Evolutionary conservation across 139 green algal species (phyloP), one percentile per base, ranked within the genome.

Genomic region (Chlorella sp.): DNA sequence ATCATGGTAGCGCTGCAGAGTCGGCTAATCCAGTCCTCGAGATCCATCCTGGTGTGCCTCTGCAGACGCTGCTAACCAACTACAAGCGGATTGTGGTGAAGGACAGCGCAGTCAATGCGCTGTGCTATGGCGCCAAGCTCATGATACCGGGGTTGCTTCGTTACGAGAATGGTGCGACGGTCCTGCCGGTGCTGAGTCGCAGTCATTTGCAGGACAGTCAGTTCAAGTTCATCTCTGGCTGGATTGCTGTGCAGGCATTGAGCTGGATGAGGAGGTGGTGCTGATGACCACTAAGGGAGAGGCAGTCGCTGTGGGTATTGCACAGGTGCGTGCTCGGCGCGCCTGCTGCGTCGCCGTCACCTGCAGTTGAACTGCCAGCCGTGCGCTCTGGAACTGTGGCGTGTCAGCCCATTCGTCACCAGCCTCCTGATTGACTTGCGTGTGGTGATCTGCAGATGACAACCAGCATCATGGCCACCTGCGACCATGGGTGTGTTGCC

Each of bases 261-360:
- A 99, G 85, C 94, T 99, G 26, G 93, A 96, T 34, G 96, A 99
- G 38, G 81, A 99, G 94, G 91, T 96, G 70, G 96, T 99, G 79
- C 84, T 99, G 39, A 99, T 99, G 93, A 99, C 97, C 23, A 99
- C 97, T 71, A 99, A 99, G 93, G 97, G 97, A 55, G 97, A 99
- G 94, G 97, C 97, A 1, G 92, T 99, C 20, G 97, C 97, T 0
- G 88, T 99, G 9, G 97, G 90, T 63, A 94, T 99, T 55, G 97
- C 97, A 9, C 76, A 82, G 60, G 76, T 82, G 18, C 6, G 32
- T 26, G 9, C 47, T 28, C 44, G 26, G 60, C 60, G 28, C 23
- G 17, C 20, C 60, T 67, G 18, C 21, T 67, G 23, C 16, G 18
- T 67, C 30, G 60, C 30, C 1, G 2, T 55, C 44, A 55, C 44